Percentiles rank a stretch among this genome's conserved stretches.
Evolutionary conservation across 495 filamentous ascomycete species (phyloP).

Genomic region (Oidiodendron maius): DNA sequence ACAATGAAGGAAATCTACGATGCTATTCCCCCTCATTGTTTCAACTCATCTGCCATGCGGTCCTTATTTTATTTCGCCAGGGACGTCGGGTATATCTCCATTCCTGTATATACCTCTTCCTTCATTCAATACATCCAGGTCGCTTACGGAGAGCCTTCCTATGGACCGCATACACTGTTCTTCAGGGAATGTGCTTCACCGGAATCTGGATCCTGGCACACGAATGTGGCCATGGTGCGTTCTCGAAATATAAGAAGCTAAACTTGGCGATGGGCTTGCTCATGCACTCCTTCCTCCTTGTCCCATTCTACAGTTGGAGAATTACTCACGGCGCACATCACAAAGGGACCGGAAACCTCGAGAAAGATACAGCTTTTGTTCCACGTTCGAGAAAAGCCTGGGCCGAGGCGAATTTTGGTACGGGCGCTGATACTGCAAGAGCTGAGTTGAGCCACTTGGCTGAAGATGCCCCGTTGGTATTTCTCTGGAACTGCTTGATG

Average conservation of each 20-base stretch:
- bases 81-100: conserved; percentile 43
- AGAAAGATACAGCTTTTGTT: conserved; percentile 54
- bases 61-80: conserved; percentile 55
- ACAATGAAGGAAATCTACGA: conserved; percentile 60
- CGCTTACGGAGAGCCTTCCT: conserved; percentile 33
- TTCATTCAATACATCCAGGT: conserved; percentile 40
- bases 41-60: conserved; percentile 47
- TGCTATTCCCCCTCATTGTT: conserved; percentile 63
- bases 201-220: conserved; percentile 67
- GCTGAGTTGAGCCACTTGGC: conserved; percentile 22
- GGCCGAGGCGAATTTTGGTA: conserved; percentile 25
- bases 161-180: conserved; percentile 53
- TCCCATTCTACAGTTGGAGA: conserved; percentile 72
- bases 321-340: conserved; percentile 68
- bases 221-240: conserved; percentile 66
- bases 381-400: conserved; percentile 34
- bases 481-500: conserved; percentile 36
- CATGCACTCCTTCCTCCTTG: conserved; percentile 55
- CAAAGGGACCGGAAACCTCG: conserved; percentile 52
- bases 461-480: conserved; percentile 50
- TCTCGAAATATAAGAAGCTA: conserved; percentile 49
- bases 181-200: conserved; percentile 59
- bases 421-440: not conserved
- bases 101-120: conserved; percentile 44
- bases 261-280: conserved; percentile 63